Evolutionary conservation across 1,284 basidiomycete species (phyloP).

Genomic region (Leccinum fuscescens): DNA sequence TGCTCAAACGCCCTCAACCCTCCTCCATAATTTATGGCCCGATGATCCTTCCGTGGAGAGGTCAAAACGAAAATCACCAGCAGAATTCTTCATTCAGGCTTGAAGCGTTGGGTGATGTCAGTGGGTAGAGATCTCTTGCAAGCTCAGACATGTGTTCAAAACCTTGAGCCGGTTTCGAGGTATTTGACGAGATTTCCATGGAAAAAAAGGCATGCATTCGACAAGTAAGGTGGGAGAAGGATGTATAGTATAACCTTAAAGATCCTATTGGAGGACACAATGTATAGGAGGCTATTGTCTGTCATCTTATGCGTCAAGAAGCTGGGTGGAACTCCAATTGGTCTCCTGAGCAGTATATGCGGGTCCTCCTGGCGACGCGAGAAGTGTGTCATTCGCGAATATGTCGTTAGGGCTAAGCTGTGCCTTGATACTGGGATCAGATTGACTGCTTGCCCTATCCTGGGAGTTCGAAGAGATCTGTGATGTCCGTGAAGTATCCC

Average conservation of each 20-base stretch:
- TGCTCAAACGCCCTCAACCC: constrained; percentile 3
- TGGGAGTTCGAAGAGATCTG: constrained; percentile 4
- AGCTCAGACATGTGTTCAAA: constrained; percentile 1
- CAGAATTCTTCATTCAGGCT: not conserved
- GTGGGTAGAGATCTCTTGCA: not conserved
- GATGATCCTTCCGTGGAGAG: constrained; percentile 5
- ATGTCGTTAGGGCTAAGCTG: constrained; percentile 11
- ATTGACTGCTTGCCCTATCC: constrained; percentile 2
- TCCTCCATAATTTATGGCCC: not conserved
- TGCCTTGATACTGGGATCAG: constrained; percentile 11
- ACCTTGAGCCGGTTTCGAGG: not conserved
- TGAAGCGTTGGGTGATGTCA: constrained; percentile 16
- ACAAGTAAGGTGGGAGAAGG: constrained; percentile 1
- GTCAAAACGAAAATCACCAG: not conserved
- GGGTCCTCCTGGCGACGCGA: constrained; percentile 1
- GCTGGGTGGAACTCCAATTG: constrained; percentile 37
- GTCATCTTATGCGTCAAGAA: constrained; percentile 3
- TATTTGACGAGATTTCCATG: constrained; percentile 11
- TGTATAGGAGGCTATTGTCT: not conserved
- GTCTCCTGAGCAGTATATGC: constrained; percentile 1
- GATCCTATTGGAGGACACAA: constrained; percentile 2
- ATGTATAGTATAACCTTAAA: constrained; percentile 8
- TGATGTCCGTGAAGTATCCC: not conserved
- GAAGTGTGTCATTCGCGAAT: constrained; percentile 9
- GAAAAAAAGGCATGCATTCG: not conserved